Conservation (phyloP, 768 basidiomycete species). For the Trametes villosa region DNA sequence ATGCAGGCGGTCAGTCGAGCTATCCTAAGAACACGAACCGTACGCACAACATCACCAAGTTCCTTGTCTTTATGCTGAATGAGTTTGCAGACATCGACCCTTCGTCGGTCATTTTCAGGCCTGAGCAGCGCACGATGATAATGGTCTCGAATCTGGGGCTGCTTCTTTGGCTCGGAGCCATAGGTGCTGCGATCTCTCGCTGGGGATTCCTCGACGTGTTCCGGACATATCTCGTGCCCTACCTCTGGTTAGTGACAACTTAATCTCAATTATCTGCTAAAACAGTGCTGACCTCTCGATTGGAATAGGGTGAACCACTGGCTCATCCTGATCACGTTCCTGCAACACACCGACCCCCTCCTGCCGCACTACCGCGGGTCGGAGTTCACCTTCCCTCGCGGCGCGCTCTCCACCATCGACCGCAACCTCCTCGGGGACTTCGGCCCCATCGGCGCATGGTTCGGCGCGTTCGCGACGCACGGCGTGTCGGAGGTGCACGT, state of each 20-base stretch:
- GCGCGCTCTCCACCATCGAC: slow-evolving; percentile 91
- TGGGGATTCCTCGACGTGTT: slow-evolving; percentile 75
- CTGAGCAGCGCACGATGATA: slow-evolving; percentile 76
- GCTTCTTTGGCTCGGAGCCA: slow-evolving; percentile 64
- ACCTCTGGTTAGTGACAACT: slow-evolving; percentile 66
- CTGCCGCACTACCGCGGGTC: slow-evolving; percentile 90
- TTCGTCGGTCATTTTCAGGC: slow-evolving; percentile 73
- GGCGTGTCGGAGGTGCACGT: slow-evolving; percentile 96
- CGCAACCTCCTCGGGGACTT: slow-evolving; percentile 78
- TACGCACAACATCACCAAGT: slow-evolving; percentile 42
- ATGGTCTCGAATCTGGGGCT: slow-evolving; percentile 84
- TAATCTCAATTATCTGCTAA: not conserved
- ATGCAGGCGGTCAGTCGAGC: slow-evolving; percentile 81
- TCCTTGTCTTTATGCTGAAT: not conserved
- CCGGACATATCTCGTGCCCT: slow-evolving; percentile 82
- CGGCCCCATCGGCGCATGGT: slow-evolving; percentile 80
- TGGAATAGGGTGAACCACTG: slow-evolving; percentile 81
- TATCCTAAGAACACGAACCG: slow-evolving; percentile 84
- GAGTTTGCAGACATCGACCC: slow-evolving; percentile 70
- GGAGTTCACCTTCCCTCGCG: slow-evolving; percentile 91
- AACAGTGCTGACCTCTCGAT: too few species aligned
- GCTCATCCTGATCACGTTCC: slow-evolving; percentile 94
- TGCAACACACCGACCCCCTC: slow-evolving; percentile 97
- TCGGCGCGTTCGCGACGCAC: slow-evolving; percentile 84
- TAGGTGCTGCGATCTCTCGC: slow-evolving; percentile 57